Base-by-base conservation (phyloP, 176 grass and related monocot genomes). In the Aegilops speltoides region DNA sequence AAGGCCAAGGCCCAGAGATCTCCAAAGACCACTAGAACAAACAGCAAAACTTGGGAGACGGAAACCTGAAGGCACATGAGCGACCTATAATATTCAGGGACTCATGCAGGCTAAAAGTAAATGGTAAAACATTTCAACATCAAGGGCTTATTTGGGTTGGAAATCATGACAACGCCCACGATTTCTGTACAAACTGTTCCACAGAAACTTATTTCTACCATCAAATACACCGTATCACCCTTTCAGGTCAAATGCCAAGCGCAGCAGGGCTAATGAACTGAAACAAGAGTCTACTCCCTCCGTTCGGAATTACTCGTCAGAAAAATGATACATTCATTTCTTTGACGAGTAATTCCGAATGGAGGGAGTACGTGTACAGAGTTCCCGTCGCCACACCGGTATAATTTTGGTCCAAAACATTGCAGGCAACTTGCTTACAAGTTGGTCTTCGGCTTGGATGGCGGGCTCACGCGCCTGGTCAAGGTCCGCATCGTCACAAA, bases 401-500 rank as follows among this genome's bases (percentile, higher is more conserved):
- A 77, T 8, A 13, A 34, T 67, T 76, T 25, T 48, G 0, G 10
- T 60, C 77, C 76, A 79, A 64, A 86, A 33, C 60, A 48, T 7
- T 2, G 7, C 20, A 59, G 13, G 6, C 3, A 80, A n/a, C 19
- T 84, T 79, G 76, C 24, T 66, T 87, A 91, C 78, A 94, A 76
- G 37, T 72, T 92, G 6, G 89, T 93, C 92, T 98, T 96, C 4
- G 86, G 90, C 79, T 95, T 92, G 4, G 86, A 83, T 31, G 62
- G 29, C 7, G 85, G 73, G 40, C 80, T 88, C 37, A 91, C 63
- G 1, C 92, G 91, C 88, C 92, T 96, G 20, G 90, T 96, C 54
- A 88, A 14, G 5, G 88, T 91, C 28, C 96, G 82, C 96, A 98
- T 98, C 1, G 90, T 98, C 73, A 96, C 96, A 29, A 98, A 96